Percentiles rank a stretch among this genome's conserved stretches.
These are phyloP conservation scores for Apiospora kogelbergensis DNA, from an alignment of 2,329 filamentous ascomycete species.

Conservation along the genomic window DNA sequence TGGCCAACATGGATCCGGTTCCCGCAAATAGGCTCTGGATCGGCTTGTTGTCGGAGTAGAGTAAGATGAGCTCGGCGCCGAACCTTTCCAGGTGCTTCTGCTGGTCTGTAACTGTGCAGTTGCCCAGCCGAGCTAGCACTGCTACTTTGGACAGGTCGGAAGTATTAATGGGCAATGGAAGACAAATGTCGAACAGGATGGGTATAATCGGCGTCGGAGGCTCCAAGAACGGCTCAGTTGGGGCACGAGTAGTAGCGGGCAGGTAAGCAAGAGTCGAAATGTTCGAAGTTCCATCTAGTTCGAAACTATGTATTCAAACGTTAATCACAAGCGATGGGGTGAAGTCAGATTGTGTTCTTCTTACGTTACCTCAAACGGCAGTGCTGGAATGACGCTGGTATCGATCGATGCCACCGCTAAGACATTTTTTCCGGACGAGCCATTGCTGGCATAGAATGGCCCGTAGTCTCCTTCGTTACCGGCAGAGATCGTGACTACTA, in stretches of 20 bases:
- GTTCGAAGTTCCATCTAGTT: conserved; percentile 22
- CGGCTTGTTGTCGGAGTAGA: background rate
- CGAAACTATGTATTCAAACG: conserved; percentile 23
- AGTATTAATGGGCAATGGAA: conserved; percentile 18
- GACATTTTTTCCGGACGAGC: conserved; percentile 38
- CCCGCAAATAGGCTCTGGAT: background rate
- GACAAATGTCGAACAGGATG: conserved; percentile 19
- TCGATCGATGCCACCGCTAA: conserved; percentile 43
- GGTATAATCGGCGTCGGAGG: conserved; percentile 29
- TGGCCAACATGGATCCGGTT: conserved; percentile 20
- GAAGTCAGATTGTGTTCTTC: background rate
- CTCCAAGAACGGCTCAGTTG: conserved; percentile 11
- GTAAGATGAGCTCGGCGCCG: background rate
- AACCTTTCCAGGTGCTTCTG: conserved; percentile 22
- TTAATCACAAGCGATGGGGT: too few relatives aligned
- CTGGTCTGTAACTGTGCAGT: conserved; percentile 29
- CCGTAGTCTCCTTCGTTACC: conserved; percentile 50
- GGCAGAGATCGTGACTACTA: conserved; percentile 48
- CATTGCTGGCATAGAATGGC: conserved; percentile 43
- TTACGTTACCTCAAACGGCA: conserved; percentile 27
- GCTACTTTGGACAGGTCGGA: conserved; percentile 19
- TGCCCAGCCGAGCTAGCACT: conserved; percentile 30
- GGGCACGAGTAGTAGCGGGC: conserved; percentile 22
- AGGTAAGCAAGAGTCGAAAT: conserved; percentile 29
- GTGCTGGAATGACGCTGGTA: conserved; percentile 26